Evolutionary conservation across 768 basidiomycete species (phyloP).

Genomic region (Pleurotus tuber-regium): DNA sequence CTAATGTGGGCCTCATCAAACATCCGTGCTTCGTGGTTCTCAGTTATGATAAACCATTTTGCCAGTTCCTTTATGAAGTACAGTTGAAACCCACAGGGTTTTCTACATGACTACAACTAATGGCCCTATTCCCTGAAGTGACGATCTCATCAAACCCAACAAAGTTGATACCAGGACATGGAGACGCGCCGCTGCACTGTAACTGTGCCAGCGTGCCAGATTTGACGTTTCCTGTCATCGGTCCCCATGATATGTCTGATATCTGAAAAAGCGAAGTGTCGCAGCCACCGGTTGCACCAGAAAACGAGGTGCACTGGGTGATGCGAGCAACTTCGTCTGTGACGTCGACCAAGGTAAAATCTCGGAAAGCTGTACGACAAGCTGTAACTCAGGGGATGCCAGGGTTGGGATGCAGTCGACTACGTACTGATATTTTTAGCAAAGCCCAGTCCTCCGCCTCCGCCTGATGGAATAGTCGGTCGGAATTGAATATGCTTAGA

Average conservation of each 20-base stretch:
- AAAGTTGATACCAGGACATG: slow-evolving; percentile 24
- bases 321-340: slow-evolving; percentile 20
- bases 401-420: neutral
- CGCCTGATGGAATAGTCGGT: slow-evolving; percentile 16
- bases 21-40: too few species aligned
- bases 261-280: slow-evolving; percentile 33
- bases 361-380: slow-evolving; percentile 20
- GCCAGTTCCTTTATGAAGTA: too few species aligned
- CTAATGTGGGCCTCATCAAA: too few species aligned
- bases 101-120: slow-evolving; percentile 20
- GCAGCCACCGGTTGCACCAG: slow-evolving; percentile 29
- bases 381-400: neutral
- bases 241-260: slow-evolving; percentile 29
- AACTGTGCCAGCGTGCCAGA: slow-evolving; percentile 22
- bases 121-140: slow-evolving; percentile 15
- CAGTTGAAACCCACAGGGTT: slow-evolving; percentile 25
- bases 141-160: slow-evolving; percentile 19
- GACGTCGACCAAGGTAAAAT: slow-evolving; percentile 22
- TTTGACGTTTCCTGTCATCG: slow-evolving; percentile 21
- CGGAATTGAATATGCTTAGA: neutral
- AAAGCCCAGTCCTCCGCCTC: slow-evolving; percentile 30
- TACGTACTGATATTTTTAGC: slow-evolving; percentile 26
- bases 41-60: too few species aligned
- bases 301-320: slow-evolving; percentile 30
- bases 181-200: slow-evolving; percentile 31